Evolutionary conservation across 176 grass and related monocot genomes (phyloP), one percentile per base, ranked within the genome.

Genomic region (Raddia distichophylla): DNA sequence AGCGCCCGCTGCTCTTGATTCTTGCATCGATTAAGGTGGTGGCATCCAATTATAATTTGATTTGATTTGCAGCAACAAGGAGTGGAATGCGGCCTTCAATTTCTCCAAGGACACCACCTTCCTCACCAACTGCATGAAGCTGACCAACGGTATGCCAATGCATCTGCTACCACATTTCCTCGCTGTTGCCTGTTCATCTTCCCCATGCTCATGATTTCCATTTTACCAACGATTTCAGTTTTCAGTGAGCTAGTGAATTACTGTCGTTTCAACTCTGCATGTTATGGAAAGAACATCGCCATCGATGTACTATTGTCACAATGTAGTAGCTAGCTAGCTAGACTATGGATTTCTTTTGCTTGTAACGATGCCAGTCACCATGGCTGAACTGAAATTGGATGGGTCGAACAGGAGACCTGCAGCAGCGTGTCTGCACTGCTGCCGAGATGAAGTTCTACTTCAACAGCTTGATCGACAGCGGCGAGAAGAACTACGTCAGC

Each of bases 391-490:
- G 60, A 34, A 3, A 40, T 2, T 40, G 37, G 37, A n/a, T 17
- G 42, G 50, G 81, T 65, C 45, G 10, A 46, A 74, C 91, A 97
- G 94, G 94, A n/a, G 94, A 98, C 73, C 72, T 98, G 5, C 73
- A 84, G 19, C 88, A 89, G 55, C 92, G 92, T 6, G 74, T 94
- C 32, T 98, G 95, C 78, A 98, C 95, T 14, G 86, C 90, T 8
- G 95, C 92, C 0, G 95, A 98, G 79, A 94, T 98, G 83, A 76
- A 87, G 44, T 98, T 98, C 78, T 98, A 98, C 83, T 98, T 98
- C 88, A 89, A 70, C 14, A 98, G 90, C 51, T 72, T 98, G 69
- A 72, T 83, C 18, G 83, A 89, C 60, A 80, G 73, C 64, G 77
- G 85, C 17, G 71, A 89, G 80, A 85, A 73, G 63, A 94, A 87